Base-by-base conservation (phyloP, 2,329 filamentous ascomycete species). In the Basipetospora chlamydospora region DNA sequence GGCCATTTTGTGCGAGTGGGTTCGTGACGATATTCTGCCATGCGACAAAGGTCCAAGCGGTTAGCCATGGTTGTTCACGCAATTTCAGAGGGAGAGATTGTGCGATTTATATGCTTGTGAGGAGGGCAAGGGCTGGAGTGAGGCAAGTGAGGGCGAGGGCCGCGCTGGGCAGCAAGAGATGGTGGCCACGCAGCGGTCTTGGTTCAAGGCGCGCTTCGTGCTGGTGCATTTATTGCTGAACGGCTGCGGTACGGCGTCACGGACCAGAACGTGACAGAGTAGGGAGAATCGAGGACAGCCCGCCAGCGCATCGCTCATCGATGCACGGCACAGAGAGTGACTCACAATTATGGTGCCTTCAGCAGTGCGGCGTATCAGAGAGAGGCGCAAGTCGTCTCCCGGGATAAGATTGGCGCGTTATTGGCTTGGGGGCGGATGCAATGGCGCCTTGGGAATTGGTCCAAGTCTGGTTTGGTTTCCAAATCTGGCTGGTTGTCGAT, bases 1-100 rank as follows among this genome's bases (percentile, higher is more conserved):
- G 43, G 57, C 43, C 60, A 63, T 63, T 43, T 43, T 58, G 49
- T n/a, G n/a, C n/a, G n/a, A n/a, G n/a, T n/a, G n/a, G n/a, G n/a
- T n/a, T n/a, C n/a, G n/a, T n/a, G n/a, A n/a, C n/a, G n/a, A n/a
- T n/a, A n/a, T n/a, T n/a, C n/a, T n/a, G n/a, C n/a, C n/a, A n/a
- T n/a, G n/a, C n/a, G n/a, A n/a, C n/a, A n/a, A n/a, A n/a, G n/a
- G n/a, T n/a, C n/a, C n/a, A n/a, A n/a, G n/a, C n/a, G 20, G 30
- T 33, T 43, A 22, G 35, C 31, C 26, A 38, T 6, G n/a, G n/a
- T n/a, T n/a, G n/a, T n/a, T n/a, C n/a, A n/a, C n/a, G n/a, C n/a
- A n/a, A n/a, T n/a, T n/a, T n/a, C n/a, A n/a, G n/a, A n/a, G n/a
- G n/a, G n/a, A n/a, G n/a, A n/a, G n/a, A n/a, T n/a, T n/a, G n/a